phyloP scores from a whole-genome alignment of 768 basidiomycete species.

The Pulveroboletus sp. region DNA sequence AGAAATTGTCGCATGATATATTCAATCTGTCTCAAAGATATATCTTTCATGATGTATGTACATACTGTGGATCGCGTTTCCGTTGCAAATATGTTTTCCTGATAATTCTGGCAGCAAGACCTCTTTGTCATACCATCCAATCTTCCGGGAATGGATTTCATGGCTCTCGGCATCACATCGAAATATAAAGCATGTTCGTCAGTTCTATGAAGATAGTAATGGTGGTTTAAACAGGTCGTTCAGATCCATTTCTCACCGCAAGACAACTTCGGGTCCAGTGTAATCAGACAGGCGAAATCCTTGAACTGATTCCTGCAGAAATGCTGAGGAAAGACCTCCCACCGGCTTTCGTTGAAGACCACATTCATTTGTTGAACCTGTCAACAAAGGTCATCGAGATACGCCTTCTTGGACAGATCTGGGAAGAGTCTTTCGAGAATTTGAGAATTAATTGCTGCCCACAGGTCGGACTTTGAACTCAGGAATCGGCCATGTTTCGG shows the following conservation, averaged over 20 bases:
- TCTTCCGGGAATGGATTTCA: conserved; percentile 9
- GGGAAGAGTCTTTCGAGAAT: neutral
- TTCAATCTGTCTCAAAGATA: neutral
- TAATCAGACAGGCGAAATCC: neutral
- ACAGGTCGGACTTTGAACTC: no score
- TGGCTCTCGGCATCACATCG: conserved; percentile 4
- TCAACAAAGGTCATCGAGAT: neutral
- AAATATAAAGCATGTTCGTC: conserved; percentile 10
- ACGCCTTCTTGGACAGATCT: neutral
- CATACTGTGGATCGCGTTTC: neutral
- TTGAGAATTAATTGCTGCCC: neutral
- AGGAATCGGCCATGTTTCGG: no score
- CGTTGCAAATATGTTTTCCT: neutral
- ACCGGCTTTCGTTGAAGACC: neutral
- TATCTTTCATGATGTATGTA: neutral
- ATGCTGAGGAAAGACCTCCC: neutral
- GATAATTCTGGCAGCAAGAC: neutral
- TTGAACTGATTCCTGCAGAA: neutral
- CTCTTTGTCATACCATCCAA: neutral
- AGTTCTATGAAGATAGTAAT: neutral
- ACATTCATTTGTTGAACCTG: neutral
- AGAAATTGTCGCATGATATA: neutral
- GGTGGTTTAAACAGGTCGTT: neutral
- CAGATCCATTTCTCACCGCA: neutral
- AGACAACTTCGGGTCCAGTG: neutral